These are phyloP conservation scores for Starmerella geochares DNA, from an alignment of 805 yeast species.

Conservation along the genomic window DNA sequence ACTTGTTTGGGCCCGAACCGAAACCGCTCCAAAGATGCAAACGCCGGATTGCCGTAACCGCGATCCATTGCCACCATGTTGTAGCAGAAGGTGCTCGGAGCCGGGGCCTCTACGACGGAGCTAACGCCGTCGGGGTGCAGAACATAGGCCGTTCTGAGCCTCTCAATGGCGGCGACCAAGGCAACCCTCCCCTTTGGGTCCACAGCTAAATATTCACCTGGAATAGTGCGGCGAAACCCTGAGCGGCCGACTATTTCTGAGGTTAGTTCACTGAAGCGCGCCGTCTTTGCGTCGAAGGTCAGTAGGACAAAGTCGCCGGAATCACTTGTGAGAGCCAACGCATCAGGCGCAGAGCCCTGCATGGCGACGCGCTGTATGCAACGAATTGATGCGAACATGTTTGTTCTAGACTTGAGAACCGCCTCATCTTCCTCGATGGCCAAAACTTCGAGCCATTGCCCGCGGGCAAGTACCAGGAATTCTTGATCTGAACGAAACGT, in stretches of 20 bases:
- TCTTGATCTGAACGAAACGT: conserved; percentile 46
- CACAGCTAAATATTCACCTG: conserved; percentile 59
- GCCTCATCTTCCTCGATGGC: conserved; percentile 48
- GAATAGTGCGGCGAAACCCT: conserved; percentile 66
- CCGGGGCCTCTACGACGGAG: neutral
- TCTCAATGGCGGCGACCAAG: conserved; percentile 36
- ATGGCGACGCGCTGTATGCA: conserved; percentile 42
- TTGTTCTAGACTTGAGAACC: conserved; percentile 35
- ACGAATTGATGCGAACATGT: conserved; percentile 51
- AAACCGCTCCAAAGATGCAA: conserved; percentile 68
- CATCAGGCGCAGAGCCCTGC: conserved; percentile 47
- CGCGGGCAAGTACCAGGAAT: conserved; percentile 51
- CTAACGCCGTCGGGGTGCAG: neutral
- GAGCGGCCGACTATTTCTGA: conserved; percentile 42
- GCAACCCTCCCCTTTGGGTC: conserved; percentile 47
- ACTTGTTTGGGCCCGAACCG: conserved; percentile 34
- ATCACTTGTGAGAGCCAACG: conserved; percentile 62
- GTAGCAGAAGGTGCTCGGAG: conserved; percentile 39
- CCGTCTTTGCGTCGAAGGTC: conserved; percentile 36
- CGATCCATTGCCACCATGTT: conserved; percentile 55
- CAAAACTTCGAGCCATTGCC: conserved; percentile 46
- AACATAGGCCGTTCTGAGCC: neutral
- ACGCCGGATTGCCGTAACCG: conserved; percentile 71
- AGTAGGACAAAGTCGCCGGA: conserved; percentile 59
- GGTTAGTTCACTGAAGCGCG: conserved; percentile 16